Conservation (phyloP, 2,329 filamentous ascomycete species). For the Aspergillus caelatus region DNA sequence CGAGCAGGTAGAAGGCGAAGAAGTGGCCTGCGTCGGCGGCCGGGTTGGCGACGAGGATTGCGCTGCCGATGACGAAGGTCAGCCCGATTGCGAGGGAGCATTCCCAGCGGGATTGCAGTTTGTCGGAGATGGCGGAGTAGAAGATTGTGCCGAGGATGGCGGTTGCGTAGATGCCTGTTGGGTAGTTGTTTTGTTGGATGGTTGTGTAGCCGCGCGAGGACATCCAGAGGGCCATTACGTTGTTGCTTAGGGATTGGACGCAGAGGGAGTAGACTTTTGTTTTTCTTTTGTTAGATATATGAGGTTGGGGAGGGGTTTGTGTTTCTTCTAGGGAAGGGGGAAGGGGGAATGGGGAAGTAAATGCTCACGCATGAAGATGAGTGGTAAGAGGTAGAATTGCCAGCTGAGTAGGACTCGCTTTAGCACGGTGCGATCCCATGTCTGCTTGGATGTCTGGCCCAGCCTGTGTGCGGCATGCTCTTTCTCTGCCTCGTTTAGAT, state of each 20-base stretch:
- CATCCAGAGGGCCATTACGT: slow-evolving; percentile 52
- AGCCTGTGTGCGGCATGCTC: slow-evolving; percentile 43
- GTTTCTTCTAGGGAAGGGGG: background rate
- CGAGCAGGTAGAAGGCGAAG: slow-evolving; percentile 49
- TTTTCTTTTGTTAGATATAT: background rate
- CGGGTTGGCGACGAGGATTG: background rate
- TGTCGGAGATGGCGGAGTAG: slow-evolving; percentile 48
- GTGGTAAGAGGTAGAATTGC: slow-evolving; percentile 51
- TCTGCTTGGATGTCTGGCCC: slow-evolving; percentile 32
- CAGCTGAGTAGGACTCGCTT: slow-evolving; percentile 44
- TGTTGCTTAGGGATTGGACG: slow-evolving; percentile 48
- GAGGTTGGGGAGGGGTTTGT: too few species aligned
- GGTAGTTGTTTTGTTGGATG: slow-evolving; percentile 51
- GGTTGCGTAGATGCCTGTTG: slow-evolving; percentile 45
- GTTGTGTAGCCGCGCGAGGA: slow-evolving; percentile 47
- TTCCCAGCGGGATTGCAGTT: slow-evolving; percentile 48
- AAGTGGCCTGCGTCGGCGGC: slow-evolving; percentile 38
- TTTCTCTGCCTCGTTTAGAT: slow-evolving; percentile 35
- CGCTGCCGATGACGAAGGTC: slow-evolving; percentile 44
- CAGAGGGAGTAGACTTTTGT: slow-evolving; percentile 47
- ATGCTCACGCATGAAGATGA: slow-evolving; percentile 49
- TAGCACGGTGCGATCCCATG: slow-evolving; percentile 35
- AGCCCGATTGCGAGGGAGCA: slow-evolving; percentile 47
- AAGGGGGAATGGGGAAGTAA: slow-evolving; percentile 3
- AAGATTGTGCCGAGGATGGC: slow-evolving; percentile 47